Base-by-base conservation (phyloP, 1,139 yeast species). In the Waltiozyma solani region DNA sequence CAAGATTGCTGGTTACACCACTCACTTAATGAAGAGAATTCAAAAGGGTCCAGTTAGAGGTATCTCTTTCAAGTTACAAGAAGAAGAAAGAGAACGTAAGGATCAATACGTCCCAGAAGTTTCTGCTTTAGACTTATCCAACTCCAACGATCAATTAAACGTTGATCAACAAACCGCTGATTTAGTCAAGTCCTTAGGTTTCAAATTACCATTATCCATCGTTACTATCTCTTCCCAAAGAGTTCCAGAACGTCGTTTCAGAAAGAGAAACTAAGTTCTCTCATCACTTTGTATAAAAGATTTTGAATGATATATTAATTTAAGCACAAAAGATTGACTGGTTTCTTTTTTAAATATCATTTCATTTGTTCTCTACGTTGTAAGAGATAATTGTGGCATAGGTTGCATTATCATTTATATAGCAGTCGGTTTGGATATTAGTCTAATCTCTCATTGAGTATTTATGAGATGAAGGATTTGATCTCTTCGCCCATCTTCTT, bases 21-120 rank as follows among this genome's bases (percentile, higher is more conserved):
- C 98, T 66, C 99, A 91, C 75, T 82, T 91, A 74, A 93, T 91
- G 98, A 89, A 86, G 82, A 89, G 99, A 79, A 91, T 91, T 67
- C 98, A 93, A 76, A 91, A 91, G 81, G 99, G 99, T 67, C 98
- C 99, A 78, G 99, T 91, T 62, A 89, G 97, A 82, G 99, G 99
- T 79, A 93, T 91, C 62, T 91, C 98, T 63, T 91, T 91, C 96
- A 93, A 93, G 76, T 86, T 91, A 67, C 99, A 91, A 80, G 99
- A 91, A 78, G 99, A 91, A 77, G 99, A 93, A 81, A 91, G 98
- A 82, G 99, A 93, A 78, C 85, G 98, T 79, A 91, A 93, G 78
- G 99, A 93, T 74, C 98, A 93, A 79, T 93, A 89, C 75, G 98
- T 93, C 64, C 99, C 99, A 74, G 97, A 89, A 71, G 95, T 89